Evolutionary conservation across 2,329 filamentous ascomycete genomes (phyloP).

Genomic region (Acephala macrosclerotiorum): DNA sequence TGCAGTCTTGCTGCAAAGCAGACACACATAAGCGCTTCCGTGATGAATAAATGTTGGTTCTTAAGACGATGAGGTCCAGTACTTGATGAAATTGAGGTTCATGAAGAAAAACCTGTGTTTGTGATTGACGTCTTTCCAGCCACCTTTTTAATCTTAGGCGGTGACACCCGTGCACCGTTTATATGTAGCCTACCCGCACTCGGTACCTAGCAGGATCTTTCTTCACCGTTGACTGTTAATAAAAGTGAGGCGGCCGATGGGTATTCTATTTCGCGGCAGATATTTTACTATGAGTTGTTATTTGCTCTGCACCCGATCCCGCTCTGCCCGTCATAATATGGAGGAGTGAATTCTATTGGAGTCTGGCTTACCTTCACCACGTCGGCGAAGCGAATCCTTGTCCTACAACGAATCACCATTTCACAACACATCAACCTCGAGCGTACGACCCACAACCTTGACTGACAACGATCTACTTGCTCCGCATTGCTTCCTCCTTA

Average conservation of each 20-base stretch:
- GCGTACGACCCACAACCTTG: constrained; percentile 14
- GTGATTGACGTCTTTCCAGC: not conserved
- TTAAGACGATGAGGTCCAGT: constrained; percentile 1
- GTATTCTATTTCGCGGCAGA: not conserved
- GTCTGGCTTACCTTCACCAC: not conserved
- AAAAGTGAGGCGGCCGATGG: not conserved
- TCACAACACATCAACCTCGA: constrained; percentile 20
- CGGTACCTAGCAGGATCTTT: not conserved
- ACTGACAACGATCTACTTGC: constrained; percentile 20
- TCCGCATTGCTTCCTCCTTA: constrained; percentile 1
- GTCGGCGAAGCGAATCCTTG: constrained; percentile 2
- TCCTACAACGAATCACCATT: constrained; percentile 16
- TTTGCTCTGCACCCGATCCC: not conserved
- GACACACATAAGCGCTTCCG: constrained; percentile 6
- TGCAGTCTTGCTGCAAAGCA: constrained; percentile 5
- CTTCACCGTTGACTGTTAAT: not conserved
- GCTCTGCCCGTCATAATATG: not conserved
- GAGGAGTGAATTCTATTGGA: constrained; percentile 1
- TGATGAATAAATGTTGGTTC: not conserved
- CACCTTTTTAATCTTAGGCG: not conserved
- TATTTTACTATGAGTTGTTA: not conserved
- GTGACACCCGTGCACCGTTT: not conserved
- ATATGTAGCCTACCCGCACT: constrained; percentile 1
- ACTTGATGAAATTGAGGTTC: not conserved
- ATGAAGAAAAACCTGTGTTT: not conserved